A percentile compares a stretch with the other conserved stretches of the same genome.
phyloP scores from a whole-genome alignment of 257 asterid genomes.

The Rauvolfia tetraphylla region DNA sequence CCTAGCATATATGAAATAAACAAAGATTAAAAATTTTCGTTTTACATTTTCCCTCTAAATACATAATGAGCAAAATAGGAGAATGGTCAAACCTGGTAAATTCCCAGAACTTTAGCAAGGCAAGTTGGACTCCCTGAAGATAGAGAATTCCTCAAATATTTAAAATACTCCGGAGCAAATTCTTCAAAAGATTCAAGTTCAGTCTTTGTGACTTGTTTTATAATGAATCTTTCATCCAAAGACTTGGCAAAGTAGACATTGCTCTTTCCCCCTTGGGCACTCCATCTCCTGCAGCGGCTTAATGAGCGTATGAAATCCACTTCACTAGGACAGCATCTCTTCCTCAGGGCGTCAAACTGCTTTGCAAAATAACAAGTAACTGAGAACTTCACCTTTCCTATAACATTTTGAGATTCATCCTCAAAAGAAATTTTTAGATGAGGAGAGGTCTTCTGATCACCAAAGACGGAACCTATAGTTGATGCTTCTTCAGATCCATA shows the following conservation, averaged over 20 bases:
- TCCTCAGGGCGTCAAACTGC: constrained; percentile 74
- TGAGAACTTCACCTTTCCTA: constrained; percentile 66
- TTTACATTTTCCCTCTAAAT: neutral
- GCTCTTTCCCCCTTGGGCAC: constrained; percentile 98
- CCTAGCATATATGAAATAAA: constrained; percentile 36
- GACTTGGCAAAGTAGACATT: constrained; percentile 91
- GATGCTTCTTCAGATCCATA: constrained; percentile 56
- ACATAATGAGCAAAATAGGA: neutral
- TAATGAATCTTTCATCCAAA: constrained; percentile 74
- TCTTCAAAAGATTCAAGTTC: constrained; percentile 90
- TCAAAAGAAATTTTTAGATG: constrained; percentile 72
- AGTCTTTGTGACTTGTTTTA: constrained; percentile 86
- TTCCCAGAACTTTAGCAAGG: constrained; percentile 91
- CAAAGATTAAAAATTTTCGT: neutral
- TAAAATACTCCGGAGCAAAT: constrained; percentile 70
- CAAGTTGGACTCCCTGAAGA: constrained; percentile 83
- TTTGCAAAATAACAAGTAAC: constrained; percentile 83
- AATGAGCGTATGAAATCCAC: constrained; percentile 69
- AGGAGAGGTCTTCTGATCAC: constrained; percentile 57
- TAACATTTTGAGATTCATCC: constrained; percentile 45
- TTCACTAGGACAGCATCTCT: constrained; percentile 72
- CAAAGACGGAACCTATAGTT: constrained; percentile 30
- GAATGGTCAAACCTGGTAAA: constrained; percentile 64
- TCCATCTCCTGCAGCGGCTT: constrained; percentile 86
- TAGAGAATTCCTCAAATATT: constrained; percentile 62